Conservation (phyloP, 352 stramenopile species). For the Globisporangium solare region DNA sequence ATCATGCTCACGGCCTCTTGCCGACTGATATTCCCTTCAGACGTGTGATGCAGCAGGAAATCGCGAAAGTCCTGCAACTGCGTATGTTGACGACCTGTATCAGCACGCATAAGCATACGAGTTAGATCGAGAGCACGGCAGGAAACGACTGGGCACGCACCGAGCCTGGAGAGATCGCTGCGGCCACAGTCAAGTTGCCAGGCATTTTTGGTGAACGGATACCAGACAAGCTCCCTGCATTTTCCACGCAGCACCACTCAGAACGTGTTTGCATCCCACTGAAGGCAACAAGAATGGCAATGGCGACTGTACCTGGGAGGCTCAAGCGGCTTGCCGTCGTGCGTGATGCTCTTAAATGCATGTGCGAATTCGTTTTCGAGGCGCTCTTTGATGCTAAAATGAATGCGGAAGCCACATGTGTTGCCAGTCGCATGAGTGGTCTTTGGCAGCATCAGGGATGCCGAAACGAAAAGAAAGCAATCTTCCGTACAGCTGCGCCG, state of each 20-base stretch:
- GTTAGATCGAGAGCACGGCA: not conserved
- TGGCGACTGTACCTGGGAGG: conserved; percentile 24
- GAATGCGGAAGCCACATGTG: not conserved
- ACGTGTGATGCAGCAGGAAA: conserved; percentile 91
- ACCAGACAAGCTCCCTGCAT: conserved; percentile 54
- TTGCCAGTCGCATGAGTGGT: no score
- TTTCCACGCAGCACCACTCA: not conserved
- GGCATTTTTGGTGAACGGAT: conserved; percentile 43
- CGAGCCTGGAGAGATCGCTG: conserved; percentile 49
- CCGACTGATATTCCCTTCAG: conserved; percentile 89
- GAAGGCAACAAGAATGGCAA: not conserved
- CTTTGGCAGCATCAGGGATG: no score
- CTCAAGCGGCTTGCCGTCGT: conserved; percentile 26
- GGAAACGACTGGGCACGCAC: conserved; percentile 12
- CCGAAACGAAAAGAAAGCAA: no score
- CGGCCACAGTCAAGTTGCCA: conserved; percentile 78
- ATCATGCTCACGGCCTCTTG: conserved; percentile 99
- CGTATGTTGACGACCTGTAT: conserved; percentile 39
- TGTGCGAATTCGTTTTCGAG: conserved; percentile 41
- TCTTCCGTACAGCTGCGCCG: conserved; percentile 24
- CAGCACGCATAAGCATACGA: not conserved
- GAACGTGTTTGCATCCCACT: not conserved
- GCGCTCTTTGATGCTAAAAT: conserved; percentile 35
- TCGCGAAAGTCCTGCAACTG: conserved; percentile 85
- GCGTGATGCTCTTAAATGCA: conserved; percentile 28